Evolutionary conservation across 192 early-diverging fungal genomes (phyloP), one percentile per base, ranked within the genome.

Genomic region (Helicostylum pulchrum): DNA sequence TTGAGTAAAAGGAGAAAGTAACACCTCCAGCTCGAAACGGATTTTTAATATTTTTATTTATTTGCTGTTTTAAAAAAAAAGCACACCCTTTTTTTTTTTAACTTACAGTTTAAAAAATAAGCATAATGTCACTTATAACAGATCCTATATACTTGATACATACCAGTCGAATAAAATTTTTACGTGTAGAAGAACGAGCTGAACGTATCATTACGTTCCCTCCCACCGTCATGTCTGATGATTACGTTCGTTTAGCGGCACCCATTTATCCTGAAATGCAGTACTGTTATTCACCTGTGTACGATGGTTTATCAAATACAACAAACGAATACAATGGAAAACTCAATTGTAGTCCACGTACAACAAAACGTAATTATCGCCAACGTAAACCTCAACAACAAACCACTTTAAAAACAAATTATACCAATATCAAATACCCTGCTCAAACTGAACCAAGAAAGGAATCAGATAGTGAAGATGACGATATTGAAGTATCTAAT

Each of bases 141-240:
- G 89, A 91, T 78, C 81, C 87, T 19, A 75, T 81, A 5, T 92
- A 85, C 73, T 75, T 92, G 21, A 82, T 92, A 60, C 88, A 92
- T 68, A 83, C 85, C 67, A 80, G 90, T 49, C 84, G 89, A n/a
- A 78, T 92, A 10, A 83, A 87, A 59, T 89, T 89, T 68, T 69
- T 92, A 47, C 82, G 85, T 17, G 73, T 89, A 12, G 88, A 88
- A 68, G 90, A 92, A 70, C 81, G 85, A 10, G 88, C 82, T 3
- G 86, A 85, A 62, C 88, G 88, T n/a, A 77, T 92, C 47, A 81
- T 92, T 65, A 83, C 85, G 2, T 90, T 92, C 53, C 78, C 77
- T 58, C 58, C 81, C 1, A 75, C 68, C 20, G 75, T 77, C 47
- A 74, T 85, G 61, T 80, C 81, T 30, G 80, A 85, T 66, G 84